Evolutionary conservation across 768 basidiomycete species (phyloP).

Genomic region (Collybia nuda): DNA sequence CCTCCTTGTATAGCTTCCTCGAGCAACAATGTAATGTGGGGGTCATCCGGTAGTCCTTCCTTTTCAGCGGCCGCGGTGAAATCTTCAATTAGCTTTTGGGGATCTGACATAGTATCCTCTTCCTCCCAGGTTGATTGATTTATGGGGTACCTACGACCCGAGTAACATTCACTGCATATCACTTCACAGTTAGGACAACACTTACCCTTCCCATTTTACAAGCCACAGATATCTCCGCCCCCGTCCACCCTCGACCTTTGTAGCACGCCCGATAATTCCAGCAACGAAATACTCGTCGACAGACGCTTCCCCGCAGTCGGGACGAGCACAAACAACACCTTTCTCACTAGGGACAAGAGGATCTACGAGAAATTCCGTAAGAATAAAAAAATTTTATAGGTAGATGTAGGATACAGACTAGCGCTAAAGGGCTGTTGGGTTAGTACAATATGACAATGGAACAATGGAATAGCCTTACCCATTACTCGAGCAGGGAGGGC

Average conservation of each 20-base stretch:
- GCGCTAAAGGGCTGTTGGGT: slow-evolving; percentile 4
- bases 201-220: slow-evolving; percentile 41
- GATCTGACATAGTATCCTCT: slow-evolving; percentile 26
- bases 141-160: slow-evolving; percentile 27
- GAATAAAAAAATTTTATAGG: too few species aligned
- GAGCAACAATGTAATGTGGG: slow-evolving; percentile 23
- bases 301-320: slow-evolving; percentile 22
- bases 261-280: slow-evolving; percentile 30
- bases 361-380: slow-evolving; percentile 8
- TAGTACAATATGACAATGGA: background rate
- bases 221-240: slow-evolving; percentile 28
- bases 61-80: slow-evolving; percentile 25
- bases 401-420: slow-evolving; percentile 8
- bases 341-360: slow-evolving; percentile 4
- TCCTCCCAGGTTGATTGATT: slow-evolving; percentile 35
- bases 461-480: slow-evolving; percentile 23
- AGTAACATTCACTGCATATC: background rate
- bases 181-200: background rate
- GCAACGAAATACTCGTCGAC: slow-evolving; percentile 28
- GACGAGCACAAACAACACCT: slow-evolving; percentile 21
- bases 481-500: slow-evolving; percentile 38
- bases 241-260: slow-evolving; percentile 20
- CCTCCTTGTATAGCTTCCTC: slow-evolving; percentile 30
- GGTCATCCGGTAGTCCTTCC: slow-evolving; percentile 28
- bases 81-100: slow-evolving; percentile 22